Evolutionary conservation across 805 yeast species (phyloP).

Genomic region (Teunomyces lycoperdinae): DNA sequence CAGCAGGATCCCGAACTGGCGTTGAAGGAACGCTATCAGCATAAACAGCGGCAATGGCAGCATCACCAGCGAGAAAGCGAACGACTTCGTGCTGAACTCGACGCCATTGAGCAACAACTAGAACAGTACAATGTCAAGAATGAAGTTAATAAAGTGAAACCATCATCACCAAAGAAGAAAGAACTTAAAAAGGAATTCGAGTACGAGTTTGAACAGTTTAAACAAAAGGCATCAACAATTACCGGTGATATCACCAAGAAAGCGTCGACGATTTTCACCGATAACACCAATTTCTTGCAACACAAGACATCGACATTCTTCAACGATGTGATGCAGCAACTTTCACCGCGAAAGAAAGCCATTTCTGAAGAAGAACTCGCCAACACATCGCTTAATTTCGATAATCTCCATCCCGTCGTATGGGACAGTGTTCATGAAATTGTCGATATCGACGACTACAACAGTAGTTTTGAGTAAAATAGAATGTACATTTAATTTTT

Average conservation of each 20-base stretch:
- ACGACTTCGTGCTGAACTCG: slow-evolving; percentile 32
- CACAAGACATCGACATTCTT: slow-evolving; percentile 25
- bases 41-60: slow-evolving; percentile 51
- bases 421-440: slow-evolving; percentile 1
- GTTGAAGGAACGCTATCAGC: slow-evolving; percentile 34
- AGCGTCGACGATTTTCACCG: slow-evolving; percentile 10
- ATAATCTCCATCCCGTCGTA: slow-evolving; percentile 12
- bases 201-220: neutral
- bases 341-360: slow-evolving; percentile 22
- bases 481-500: neutral
- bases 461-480: slow-evolving; percentile 11
- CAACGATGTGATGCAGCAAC: slow-evolving; percentile 19
- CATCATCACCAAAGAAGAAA: neutral
- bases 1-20: slow-evolving; percentile 1
- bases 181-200: neutral
- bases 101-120: slow-evolving; percentile 22
- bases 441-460: slow-evolving; percentile 27
- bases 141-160: slow-evolving; percentile 3
- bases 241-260: slow-evolving; percentile 4
- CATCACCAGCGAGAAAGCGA: slow-evolving; percentile 46
- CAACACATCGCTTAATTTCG: slow-evolving; percentile 29
- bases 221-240: neutral
- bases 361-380: slow-evolving; percentile 11
- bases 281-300: slow-evolving; percentile 1
- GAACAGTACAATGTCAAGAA: slow-evolving; percentile 8